phyloP scores from a whole-genome alignment of 2,329 filamentous ascomycete genomes.

The Aspergillus tanneri region DNA sequence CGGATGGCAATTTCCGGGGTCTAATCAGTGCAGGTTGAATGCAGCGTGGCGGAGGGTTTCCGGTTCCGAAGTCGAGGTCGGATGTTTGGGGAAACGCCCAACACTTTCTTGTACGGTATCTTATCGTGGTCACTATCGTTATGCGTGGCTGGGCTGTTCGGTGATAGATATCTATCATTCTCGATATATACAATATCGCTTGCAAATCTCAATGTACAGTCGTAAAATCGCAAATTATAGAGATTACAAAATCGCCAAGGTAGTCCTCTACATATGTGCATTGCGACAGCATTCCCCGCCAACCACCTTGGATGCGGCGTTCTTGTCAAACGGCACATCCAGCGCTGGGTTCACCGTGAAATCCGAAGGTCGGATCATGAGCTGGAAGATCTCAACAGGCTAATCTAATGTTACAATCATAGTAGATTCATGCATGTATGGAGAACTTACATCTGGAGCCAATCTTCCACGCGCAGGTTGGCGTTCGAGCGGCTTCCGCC shows the following conservation, averaged over 20 bases:
- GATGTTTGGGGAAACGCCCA: no score
- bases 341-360: conserved; percentile 54
- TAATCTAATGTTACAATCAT: no score
- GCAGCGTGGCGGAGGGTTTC: no score
- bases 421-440: no score
- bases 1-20: no score
- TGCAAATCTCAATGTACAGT: conserved; percentile 5
- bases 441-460: conserved; percentile 43
- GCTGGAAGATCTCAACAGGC: conserved; percentile 40
- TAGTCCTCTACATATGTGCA: conserved; percentile 26
- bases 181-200: not conserved
- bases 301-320: conserved; percentile 32
- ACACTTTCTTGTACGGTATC: no score
- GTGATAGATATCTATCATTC: not conserved
- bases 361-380: conserved; percentile 51
- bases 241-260: no score
- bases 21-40: no score
- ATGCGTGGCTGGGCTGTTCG: no score
- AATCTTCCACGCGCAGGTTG: conserved; percentile 42
- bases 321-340: conserved; percentile 50
- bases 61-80: no score
- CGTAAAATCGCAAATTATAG: not conserved
- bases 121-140: no score
- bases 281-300: conserved; percentile 34
- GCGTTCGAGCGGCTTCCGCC: conserved; percentile 36